Conservation (phyloP, 1,139 yeast species). For the Hansenula lynferdii region DNA sequence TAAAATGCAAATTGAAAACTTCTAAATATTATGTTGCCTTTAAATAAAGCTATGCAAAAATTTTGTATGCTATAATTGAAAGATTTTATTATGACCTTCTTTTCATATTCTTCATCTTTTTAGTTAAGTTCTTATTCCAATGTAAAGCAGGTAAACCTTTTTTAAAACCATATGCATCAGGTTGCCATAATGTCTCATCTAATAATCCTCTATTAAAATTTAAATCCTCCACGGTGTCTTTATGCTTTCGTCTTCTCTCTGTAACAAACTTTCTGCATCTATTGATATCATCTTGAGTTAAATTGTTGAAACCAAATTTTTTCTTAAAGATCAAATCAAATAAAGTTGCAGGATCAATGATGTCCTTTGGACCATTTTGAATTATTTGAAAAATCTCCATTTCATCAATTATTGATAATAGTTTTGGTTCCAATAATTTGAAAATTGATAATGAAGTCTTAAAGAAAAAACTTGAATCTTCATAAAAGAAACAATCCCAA, state of each 20-base stretch:
- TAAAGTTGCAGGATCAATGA: slow-evolving; percentile 65
- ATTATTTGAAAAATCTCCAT: slow-evolving; percentile 84
- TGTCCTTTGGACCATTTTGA: slow-evolving; percentile 73
- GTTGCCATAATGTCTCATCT: slow-evolving; percentile 28
- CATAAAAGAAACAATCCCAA: slow-evolving; percentile 95
- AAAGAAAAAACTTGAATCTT: slow-evolving; percentile 83
- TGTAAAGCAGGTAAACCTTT: slow-evolving; percentile 32
- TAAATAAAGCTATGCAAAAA: not conserved
- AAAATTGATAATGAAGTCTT: slow-evolving; percentile 81
- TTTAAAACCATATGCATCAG: slow-evolving; percentile 34
- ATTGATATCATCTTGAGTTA: slow-evolving; percentile 77
- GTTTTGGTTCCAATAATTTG: slow-evolving; percentile 66
- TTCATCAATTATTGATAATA: slow-evolving; percentile 54
- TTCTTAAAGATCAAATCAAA: slow-evolving; percentile 73
- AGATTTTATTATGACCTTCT: slow-evolving; percentile 9
- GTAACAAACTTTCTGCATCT: slow-evolving; percentile 75
- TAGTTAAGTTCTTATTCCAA: slow-evolving; percentile 34
- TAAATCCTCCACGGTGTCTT: slow-evolving; percentile 11
- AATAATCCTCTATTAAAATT: slow-evolving; percentile 25
- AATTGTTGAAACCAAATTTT: slow-evolving; percentile 66
- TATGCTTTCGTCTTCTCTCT: slow-evolving; percentile 41
- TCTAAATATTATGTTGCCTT: too few species aligned
- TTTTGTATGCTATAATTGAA: slow-evolving; percentile 1
- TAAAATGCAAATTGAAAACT: not conserved
- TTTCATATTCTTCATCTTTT: slow-evolving; percentile 29